phyloP scores from a whole-genome alignment of 1,284 basidiomycete species.

The Heterobasidion annosum region DNA sequence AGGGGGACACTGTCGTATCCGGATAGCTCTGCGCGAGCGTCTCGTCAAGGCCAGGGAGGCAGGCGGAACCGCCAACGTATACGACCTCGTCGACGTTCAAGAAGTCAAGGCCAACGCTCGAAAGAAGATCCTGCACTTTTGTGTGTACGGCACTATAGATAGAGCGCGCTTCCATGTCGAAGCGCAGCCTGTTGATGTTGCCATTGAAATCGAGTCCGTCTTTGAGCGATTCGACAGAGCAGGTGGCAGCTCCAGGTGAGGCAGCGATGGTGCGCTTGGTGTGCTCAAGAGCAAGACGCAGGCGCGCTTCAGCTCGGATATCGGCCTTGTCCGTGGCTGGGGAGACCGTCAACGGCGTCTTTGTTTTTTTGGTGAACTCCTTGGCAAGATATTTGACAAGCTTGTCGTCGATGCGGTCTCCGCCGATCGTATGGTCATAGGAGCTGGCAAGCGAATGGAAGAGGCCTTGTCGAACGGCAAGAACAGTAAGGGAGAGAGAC shows the following conservation, averaged over 20 bases:
- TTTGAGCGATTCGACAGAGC: slow-evolving; percentile 89
- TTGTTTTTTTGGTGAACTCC: slow-evolving; percentile 97
- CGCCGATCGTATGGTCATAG: slow-evolving; percentile 38
- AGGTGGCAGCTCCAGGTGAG: slow-evolving; percentile 81
- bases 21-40: slow-evolving; percentile 63
- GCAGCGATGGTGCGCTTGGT: slow-evolving; percentile 93
- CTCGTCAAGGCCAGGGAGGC: slow-evolving; percentile 80
- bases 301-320: slow-evolving; percentile 87
- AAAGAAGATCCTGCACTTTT: slow-evolving; percentile 57
- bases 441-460: slow-evolving; percentile 45
- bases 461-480: slow-evolving; percentile 63
- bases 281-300: slow-evolving; percentile 89
- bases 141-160: slow-evolving; percentile 68
- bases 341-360: slow-evolving; percentile 61
- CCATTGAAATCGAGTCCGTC: slow-evolving; percentile 91
- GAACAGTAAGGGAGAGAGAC: slow-evolving; percentile 48
- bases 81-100: slow-evolving; percentile 86
- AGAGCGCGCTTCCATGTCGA: slow-evolving; percentile 77
- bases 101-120: slow-evolving; percentile 59
- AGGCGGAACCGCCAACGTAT: slow-evolving; percentile 84
- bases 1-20: slow-evolving; percentile 59
- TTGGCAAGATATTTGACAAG: slow-evolving; percentile 91
- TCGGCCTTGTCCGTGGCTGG: slow-evolving; percentile 54
- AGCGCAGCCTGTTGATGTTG: slow-evolving; percentile 89
- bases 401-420: slow-evolving; percentile 69